A percentile compares a stretch with the other conserved stretches of the same genome.
These are phyloP conservation scores for Bretziella fagacearum DNA, from an alignment of 2,329 filamentous ascomycete genomes.

Conservation along the genomic window DNA sequence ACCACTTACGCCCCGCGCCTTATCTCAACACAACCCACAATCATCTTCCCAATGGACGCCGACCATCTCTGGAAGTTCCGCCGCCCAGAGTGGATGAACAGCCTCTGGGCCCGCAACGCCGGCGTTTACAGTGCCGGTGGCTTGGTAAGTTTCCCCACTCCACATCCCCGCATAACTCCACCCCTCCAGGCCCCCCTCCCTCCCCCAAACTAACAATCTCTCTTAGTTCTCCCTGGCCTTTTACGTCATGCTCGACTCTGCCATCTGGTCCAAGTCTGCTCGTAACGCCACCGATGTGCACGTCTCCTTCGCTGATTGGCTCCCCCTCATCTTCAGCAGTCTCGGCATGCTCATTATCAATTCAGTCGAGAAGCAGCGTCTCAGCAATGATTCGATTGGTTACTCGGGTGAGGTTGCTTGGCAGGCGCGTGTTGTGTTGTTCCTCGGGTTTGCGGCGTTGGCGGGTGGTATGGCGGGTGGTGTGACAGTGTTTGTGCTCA, in stretches of 20 bases:
- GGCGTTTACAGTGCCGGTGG: slow-evolving; percentile 47
- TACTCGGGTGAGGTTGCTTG: slow-evolving; percentile 48
- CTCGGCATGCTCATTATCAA: slow-evolving; percentile 58
- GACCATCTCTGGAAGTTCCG: slow-evolving; percentile 51
- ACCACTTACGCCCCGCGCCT: too few relatives aligned
- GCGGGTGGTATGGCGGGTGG: slow-evolving; percentile 53
- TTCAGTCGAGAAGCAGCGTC: slow-evolving; percentile 48
- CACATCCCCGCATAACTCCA: background rate
- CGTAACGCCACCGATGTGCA: slow-evolving; percentile 43
- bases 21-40: background rate
- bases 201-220: background rate
- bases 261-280: slow-evolving; percentile 46
- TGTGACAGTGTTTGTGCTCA: slow-evolving; percentile 50
- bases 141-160: slow-evolving; percentile 32
- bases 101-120: slow-evolving; percentile 43
- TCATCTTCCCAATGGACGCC: slow-evolving; percentile 34
- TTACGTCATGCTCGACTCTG: slow-evolving; percentile 50
- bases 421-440: slow-evolving; percentile 52
- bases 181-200: too few relatives aligned
- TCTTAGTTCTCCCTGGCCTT: slow-evolving; percentile 48
- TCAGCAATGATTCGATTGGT: slow-evolving; percentile 45
- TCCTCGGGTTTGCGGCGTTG: slow-evolving; percentile 47
- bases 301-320: slow-evolving; percentile 53
- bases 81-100: slow-evolving; percentile 50
- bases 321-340: slow-evolving; percentile 48